Evolutionary conservation across 352 stramenopile genomes (phyloP), one percentile per base, ranked within the genome.

Genomic region (Phytophthora foliorum): DNA sequence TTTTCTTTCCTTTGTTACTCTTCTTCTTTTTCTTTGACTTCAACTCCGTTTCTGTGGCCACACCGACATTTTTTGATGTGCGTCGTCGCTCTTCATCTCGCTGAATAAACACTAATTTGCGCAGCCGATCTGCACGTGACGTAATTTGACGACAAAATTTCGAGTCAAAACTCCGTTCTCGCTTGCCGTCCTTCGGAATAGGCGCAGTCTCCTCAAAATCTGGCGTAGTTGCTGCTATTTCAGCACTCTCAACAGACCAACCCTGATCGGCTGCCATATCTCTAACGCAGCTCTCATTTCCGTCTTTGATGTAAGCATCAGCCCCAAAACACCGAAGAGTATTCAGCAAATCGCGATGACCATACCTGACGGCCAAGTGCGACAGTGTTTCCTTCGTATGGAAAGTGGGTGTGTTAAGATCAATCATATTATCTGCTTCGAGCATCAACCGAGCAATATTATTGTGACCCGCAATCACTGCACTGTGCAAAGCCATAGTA

Each of bases 371-470:
- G 14, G 60, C 59, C n/a, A 74, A 48, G n/a, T 72, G 65, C 4
- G 57, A 45, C 10, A 78, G 55, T 17, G 65, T 60, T 48, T 78
- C 64, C 13, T 72, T 68, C 21, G 54, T 63, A 24, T 63, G 56
- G 22, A 53, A 69, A 25, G 65, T 74, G 10, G 13, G 27, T 4
- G 60, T 72, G 41, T 78, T 74, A 17, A 78, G 19, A 32, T 74
- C 64, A 4, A 42, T 22, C 10, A 66, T n/a, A 31, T 63, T 66
- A 16, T 73, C 55, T 7, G 60, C 51, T 29, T 74, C 65, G 11
- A 78, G 57, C 36, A 78, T 17, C 14, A 74, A 39, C 14, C 38
- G 49, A 13, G 62, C 65, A 14, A 77, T 77, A 19, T 72, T 46
- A 1, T 31, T 50, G 25, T 68, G 45, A 2, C 70, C 70, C 27